These are phyloP conservation scores for Speleostelium caveatum DNA, from an alignment of 78 protist species.

Conservation along the genomic window DNA sequence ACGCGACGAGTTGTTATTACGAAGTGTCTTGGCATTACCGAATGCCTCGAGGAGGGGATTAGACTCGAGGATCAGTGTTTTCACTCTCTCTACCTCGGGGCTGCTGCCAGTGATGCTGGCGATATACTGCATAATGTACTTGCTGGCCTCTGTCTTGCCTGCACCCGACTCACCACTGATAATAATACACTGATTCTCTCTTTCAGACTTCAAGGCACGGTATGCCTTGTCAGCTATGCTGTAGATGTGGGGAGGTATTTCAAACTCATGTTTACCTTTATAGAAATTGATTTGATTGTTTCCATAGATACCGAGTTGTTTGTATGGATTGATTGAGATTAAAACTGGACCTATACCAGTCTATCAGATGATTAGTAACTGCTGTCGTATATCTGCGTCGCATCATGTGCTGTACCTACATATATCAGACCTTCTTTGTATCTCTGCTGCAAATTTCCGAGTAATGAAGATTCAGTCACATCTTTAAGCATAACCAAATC, in stretches of 20 bases:
- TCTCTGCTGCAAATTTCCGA: slow-evolving; percentile 84
- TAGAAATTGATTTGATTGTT: slow-evolving; percentile 65
- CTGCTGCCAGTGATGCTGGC: slow-evolving; percentile 79
- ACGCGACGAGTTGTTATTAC: slow-evolving; percentile 97
- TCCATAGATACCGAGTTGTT: slow-evolving; percentile 75
- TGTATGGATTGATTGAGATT: slow-evolving; percentile 93
- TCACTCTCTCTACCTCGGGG: slow-evolving; percentile 92
- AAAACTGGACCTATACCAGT: slow-evolving; percentile 92
- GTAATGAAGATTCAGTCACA: slow-evolving; percentile 78
- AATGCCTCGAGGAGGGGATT: slow-evolving; percentile 93
- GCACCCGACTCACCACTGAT: slow-evolving; percentile 89
- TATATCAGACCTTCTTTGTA: slow-evolving; percentile 87
- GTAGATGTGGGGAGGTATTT: slow-evolving; percentile 92
- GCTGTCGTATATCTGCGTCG: background rate
- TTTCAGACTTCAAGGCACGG: slow-evolving; percentile 54
- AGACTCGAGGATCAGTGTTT: slow-evolving; percentile 74
- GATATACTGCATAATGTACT: slow-evolving; percentile 81
- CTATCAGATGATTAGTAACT: background rate
- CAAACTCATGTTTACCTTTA: slow-evolving; percentile 79
- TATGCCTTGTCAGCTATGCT: slow-evolving; percentile 77
- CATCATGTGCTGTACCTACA: slow-evolving; percentile 41
- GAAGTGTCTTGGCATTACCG: slow-evolving; percentile 98
- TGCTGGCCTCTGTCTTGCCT: slow-evolving; percentile 83
- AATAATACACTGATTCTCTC: slow-evolving; percentile 83
- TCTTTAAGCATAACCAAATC: slow-evolving; percentile 89